Evolutionary conservation across 2,329 filamentous ascomycete genomes (phyloP), one percentile per base, ranked within the genome.

Genomic region (Stemphylium vesicarium): DNA sequence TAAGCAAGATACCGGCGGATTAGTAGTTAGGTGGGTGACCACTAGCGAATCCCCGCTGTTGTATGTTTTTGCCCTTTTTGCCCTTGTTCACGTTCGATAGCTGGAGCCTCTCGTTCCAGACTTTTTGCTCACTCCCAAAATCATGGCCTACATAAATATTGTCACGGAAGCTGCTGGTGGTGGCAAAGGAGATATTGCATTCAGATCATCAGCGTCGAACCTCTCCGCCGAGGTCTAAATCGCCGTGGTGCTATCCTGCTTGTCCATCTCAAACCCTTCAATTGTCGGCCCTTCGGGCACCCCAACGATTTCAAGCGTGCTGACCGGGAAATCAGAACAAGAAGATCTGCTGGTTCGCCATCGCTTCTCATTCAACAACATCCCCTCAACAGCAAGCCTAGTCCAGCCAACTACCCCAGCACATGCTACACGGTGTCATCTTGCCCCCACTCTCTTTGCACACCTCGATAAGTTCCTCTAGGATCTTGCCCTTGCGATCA

Each of bases 401-500:
- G 48, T 70, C 65, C 1, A 69, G 47, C 66, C 66, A 68, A 9
- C 54, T 56, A 6, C 66, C 65, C 35, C 64, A 69, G 16, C 55
- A 53, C 13, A 71, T 44, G 20, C 50, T 60, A 22, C 60, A 65
- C 60, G 60, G 69, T 1, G 53, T 64, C 36, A 68, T 43, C n/a
- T 16, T 41, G 10, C 55, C 64, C 1, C 54, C 38, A 1, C 50
- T 57, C n/a, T 63, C 58, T 6, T 64, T 55, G 2, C 62, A 61
- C 13, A 62, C 58, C 11, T 62, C 56, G 15, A 66, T 57, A 7
- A 79, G 60, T 53, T 79, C n/a, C 26, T 75, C 60, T 10, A 72
- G 63, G 36, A 71, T 71, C 36, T 64, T 56, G 11, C 70, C 67
- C 54, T 80, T 80, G 20, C 60, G 7, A 22, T 59, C 59, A 54